These are phyloP conservation scores for Tuber magnatum DNA, from an alignment of 495 filamentous ascomycete species.

Conservation along the genomic window DNA sequence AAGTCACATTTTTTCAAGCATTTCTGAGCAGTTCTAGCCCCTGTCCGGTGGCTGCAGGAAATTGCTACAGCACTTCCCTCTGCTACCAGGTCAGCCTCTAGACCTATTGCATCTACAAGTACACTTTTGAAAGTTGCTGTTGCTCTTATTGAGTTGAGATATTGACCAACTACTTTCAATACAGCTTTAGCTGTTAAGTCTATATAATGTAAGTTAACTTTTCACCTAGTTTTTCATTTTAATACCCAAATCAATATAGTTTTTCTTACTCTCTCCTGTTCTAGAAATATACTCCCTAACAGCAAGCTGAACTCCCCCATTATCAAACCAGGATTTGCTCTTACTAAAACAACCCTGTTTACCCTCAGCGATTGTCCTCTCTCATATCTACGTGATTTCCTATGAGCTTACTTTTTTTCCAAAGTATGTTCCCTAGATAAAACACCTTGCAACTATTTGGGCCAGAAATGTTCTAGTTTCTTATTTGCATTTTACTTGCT, in stretches of 20 bases:
- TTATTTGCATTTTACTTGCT: background rate
- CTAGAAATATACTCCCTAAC: conserved; percentile 7
- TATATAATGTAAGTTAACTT: background rate
- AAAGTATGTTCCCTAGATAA: background rate
- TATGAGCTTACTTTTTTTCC: conserved; percentile 6
- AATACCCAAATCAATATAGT: too few relatives aligned
- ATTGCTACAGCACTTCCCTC: too few relatives aligned
- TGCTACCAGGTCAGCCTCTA: too few relatives aligned
- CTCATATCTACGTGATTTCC: background rate
- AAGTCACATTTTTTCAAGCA: conserved; percentile 19
- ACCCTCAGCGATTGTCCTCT: conserved; percentile 2
- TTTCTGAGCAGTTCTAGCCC: background rate
- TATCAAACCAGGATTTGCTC: conserved; percentile 11
- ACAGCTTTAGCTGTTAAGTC: background rate
- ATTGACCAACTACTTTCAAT: background rate
- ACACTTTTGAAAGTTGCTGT: too few relatives aligned
- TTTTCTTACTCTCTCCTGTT: background rate
- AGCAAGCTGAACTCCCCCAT: conserved; percentile 11
- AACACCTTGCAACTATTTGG: background rate
- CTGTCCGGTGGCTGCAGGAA: background rate
- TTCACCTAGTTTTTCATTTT: too few relatives aligned
- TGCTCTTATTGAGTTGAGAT: background rate
- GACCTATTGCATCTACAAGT: too few relatives aligned
- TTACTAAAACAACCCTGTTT: conserved; percentile 1
- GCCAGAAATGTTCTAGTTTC: background rate